Base-by-base conservation (phyloP, 495 filamentous ascomycete species). In the Zalerion maritima region DNA sequence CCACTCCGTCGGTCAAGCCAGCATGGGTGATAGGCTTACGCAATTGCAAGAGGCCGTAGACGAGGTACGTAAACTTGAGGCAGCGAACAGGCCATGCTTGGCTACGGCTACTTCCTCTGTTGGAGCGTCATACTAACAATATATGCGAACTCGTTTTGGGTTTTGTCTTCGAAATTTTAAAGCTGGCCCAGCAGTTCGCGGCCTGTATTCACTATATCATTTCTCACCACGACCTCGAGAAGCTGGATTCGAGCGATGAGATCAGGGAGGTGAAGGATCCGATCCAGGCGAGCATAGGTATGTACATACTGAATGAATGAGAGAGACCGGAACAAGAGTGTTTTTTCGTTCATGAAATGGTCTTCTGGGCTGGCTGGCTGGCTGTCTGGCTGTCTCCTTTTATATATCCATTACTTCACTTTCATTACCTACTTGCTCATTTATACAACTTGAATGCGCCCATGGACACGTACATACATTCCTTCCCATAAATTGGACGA, bases 21-120 rank as follows among this genome's bases (percentile, higher is more conserved):
- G 26, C 31, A 94, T 94, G 87, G 79, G 78, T 0, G 89, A 97
- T 54, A 69, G 77, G 24, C 69, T 97, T 21, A 94, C 89, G 3
- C 86, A 94, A 49, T 68, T 97, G 22, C 89, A 97, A 61, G 85
- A 92, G 50, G 81, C 82, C 49, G 76, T 92, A 32, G 87, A 96
- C 49, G 75, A 92, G 61, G 83, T 87, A 59, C 24, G 36, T 36
- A 26, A 23, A 6, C 6, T 27, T 10, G 6, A 6, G 25, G 14
- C 30, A 15, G 35, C 18, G n/a, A 24, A 16, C 15, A n/a, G 17
- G 13, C 27, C 13, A n/a, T 11, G 11, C 12, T 16, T 21, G n/a
- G 11, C 9, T 13, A 11, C 7, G 6, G 21, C 18, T 10, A 30
- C 7, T 20, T 24, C 4, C 24, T 18, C 19, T 29, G 15, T 7